phyloP scores from a whole-genome alignment of 805 yeast genomes.

The Blastobotrys muscicola region DNA sequence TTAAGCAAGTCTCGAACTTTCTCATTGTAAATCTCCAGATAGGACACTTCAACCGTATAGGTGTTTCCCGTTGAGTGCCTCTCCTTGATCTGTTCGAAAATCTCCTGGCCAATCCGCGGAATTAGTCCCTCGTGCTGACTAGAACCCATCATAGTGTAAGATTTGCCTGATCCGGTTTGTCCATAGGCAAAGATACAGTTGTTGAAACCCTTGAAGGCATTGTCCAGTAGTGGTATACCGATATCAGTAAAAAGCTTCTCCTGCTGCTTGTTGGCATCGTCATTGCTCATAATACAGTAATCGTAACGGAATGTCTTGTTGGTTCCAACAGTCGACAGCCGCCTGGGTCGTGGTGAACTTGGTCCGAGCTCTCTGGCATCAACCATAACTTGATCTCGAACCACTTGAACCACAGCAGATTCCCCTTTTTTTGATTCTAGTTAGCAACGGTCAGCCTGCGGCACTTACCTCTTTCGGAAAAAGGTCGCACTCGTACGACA shows the following conservation, averaged over 20 bases:
- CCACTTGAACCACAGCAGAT: slow-evolving; percentile 4
- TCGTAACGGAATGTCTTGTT: slow-evolving; percentile 38
- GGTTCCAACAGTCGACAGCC: no score
- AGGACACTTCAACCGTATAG: slow-evolving; percentile 38
- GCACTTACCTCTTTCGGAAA: slow-evolving; percentile 14
- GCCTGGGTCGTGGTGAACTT: no score
- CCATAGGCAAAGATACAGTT: slow-evolving; percentile 69
- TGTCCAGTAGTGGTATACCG: slow-evolving; percentile 50
- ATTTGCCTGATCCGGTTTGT: slow-evolving; percentile 76
- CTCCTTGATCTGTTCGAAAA: slow-evolving; percentile 36
- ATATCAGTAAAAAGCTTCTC: slow-evolving; percentile 39
- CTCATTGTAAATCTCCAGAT: slow-evolving; percentile 60
- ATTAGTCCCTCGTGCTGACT: slow-evolving; percentile 50
- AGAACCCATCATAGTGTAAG: slow-evolving; percentile 67
- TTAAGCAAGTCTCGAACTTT: slow-evolving; percentile 47
- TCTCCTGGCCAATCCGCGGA: slow-evolving; percentile 46
- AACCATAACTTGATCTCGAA: slow-evolving; percentile 5
- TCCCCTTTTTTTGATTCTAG: slow-evolving; percentile 4
- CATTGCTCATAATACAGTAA: slow-evolving; percentile 20
- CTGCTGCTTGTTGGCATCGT: slow-evolving; percentile 40
- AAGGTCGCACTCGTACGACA: slow-evolving; percentile 29
- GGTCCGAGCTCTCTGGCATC: slow-evolving; percentile 5
- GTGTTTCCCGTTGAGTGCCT: slow-evolving; percentile 35
- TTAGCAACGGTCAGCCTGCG: no score
- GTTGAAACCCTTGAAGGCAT: slow-evolving; percentile 57